Base-by-base conservation (phyloP, 805 yeast genomes). In the Cyberlindnera japonica region DNA sequence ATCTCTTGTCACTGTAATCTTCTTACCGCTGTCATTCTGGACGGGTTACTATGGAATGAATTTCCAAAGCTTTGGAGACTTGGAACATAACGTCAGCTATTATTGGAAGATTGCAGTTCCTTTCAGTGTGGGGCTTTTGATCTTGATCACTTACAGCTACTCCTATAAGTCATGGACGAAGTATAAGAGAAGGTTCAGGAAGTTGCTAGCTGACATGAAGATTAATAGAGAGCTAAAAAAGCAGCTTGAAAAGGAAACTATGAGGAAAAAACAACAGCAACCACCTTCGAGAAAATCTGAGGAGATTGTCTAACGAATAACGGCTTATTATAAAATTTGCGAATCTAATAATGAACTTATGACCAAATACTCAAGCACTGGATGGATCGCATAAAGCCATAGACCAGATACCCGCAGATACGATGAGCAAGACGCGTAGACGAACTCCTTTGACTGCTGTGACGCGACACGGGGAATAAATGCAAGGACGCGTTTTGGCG, bases 21-120 rank as follows among this genome's bases (percentile, higher is more conserved):
- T 78, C 49, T 61, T 78, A 27, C 83, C 83, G 5, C 53, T 78
- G 39, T 69, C 78, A 5, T 78, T 78, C 51, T 66, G 79, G 69
- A 75, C 82, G 1, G 82, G 83, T 11, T 78, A 75, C 51, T 78
- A 73, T 42, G 74, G 74, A 31, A 68, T 69, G 74, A 68, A 69
- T 47, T 69, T 69, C 43, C 53, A 58, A 11, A 41, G 29, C 3
- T 69, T 69, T 47, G 62, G 64, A 1, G 67, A 66, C 49, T 47
- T 69, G 32, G 30, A 48, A 0, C 18, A 51, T 2, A 45, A 53
- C 38, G 72, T 67, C 12, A 43, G 58, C 9, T 52, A 47, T 27
- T 55, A 55, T 32, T 55, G 60, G 58, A 51, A 54, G 30, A 42
- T 55, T 38, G 54, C 59, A 12, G 41, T 64, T 2, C 72, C 72